Evolutionary conservation across 2,329 filamentous ascomycete genomes (phyloP).

Genomic region (Fusarium redolens): DNA sequence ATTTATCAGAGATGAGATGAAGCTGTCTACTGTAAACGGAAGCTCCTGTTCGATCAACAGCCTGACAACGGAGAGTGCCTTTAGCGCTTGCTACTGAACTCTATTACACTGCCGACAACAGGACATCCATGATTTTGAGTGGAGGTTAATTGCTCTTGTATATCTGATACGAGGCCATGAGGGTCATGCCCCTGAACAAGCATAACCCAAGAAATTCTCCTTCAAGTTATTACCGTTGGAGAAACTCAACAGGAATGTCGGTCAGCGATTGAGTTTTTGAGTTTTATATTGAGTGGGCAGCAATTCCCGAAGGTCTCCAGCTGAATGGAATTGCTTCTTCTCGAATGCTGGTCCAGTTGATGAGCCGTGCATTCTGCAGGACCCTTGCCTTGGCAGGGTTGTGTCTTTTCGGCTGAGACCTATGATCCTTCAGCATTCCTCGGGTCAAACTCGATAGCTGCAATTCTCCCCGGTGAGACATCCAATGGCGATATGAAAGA

Average conservation of each 20-base stretch:
- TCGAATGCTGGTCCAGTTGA: conserved; percentile 14
- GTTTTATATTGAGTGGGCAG: conserved; percentile 28
- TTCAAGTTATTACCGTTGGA: background rate
- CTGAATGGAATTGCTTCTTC: conserved; percentile 12
- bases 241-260: conserved; percentile 20
- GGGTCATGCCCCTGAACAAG: conserved; percentile 19
- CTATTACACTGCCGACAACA: conserved; percentile 24
- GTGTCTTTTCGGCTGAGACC: conserved; percentile 5
- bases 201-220: background rate
- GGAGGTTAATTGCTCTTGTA: conserved; percentile 11
- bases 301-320: conserved; percentile 21
- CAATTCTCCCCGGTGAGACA: conserved; percentile 4
- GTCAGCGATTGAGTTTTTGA: conserved; percentile 19
- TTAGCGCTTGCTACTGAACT: conserved; percentile 29
- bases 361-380: conserved; percentile 26
- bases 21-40: conserved; percentile 11
- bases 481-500: conserved; percentile 6
- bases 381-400: background rate
- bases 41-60: conserved; percentile 30
- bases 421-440: conserved; percentile 12
- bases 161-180: conserved; percentile 9
- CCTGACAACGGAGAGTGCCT: conserved; percentile 9
- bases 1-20: background rate
- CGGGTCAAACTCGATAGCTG: background rate
- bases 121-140: background rate